Base-by-base conservation (phyloP, 2,329 filamentous ascomycete species). In the Venturia pyrina region DNA sequence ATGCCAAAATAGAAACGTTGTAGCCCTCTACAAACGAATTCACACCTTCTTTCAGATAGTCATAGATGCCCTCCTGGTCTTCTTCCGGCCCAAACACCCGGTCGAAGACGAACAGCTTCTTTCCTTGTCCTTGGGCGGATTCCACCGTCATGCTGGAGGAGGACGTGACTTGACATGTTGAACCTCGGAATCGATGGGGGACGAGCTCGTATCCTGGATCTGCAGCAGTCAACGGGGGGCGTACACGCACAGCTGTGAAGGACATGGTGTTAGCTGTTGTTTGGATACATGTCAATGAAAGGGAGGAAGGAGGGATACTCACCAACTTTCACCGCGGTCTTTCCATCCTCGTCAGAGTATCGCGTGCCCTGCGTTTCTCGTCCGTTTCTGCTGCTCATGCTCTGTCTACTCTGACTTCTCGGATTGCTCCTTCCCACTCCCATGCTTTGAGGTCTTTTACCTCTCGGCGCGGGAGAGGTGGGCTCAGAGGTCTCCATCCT, bases 261-360 rank as follows among this genome's bases (percentile, higher is more conserved):
- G 41, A 65, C 65, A 61, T 66, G 48, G 11, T n/a, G 60, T 50
- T 37, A 60, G 66, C 59, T 59, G 62, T 59, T 60, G 68, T 66
- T 66, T 65, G 65, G 68, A 57, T 62, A 43, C 57, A 68, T 70
- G 65, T 68, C 63, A 56, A 66, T 63, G 61, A 66, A 37, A 60
- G 43, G 43, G 59, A 34, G 60, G 34, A 62, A 44, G 65, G 48
- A 67, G 66, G 62, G 24, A 59, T 69, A 89, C 92, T 72, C 85
- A 97, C 93, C 93, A 75, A 97, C 93, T 93, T 91, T 95, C 78
- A 97, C 93, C 34, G 93, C 90, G 7, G 93, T 96, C 75, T 90
- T 93, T 69, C 84, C 84, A 75, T 96, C 93, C 71, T 97, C 93
- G 72, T 97, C 93, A 0, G 92, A 96, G 32, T 89, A 88, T 73